A percentile compares a stretch with the other conserved stretches of the same genome.
phyloP scores from a whole-genome alignment of 129 eudicot species.

The Lonicera japonica region DNA sequence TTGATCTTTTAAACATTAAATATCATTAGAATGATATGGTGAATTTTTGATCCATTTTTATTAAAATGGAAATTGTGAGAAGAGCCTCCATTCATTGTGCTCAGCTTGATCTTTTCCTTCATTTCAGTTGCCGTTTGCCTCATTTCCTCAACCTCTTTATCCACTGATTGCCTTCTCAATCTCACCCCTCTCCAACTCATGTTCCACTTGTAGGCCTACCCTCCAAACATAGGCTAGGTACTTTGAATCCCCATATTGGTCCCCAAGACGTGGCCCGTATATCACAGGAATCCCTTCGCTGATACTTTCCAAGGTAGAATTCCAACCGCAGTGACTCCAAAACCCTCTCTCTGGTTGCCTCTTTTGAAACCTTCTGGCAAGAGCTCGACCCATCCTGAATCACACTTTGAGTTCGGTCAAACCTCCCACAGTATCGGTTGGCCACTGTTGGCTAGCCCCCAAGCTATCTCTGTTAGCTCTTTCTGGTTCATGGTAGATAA shows the following conservation, averaged over 20 bases:
- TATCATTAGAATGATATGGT: no score
- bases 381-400: slow-evolving; percentile 29
- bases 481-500: slow-evolving; percentile 19
- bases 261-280: slow-evolving; percentile 35
- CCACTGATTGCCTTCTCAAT: slow-evolving; percentile 18
- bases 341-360: slow-evolving; percentile 29
- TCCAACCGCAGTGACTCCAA: slow-evolving; percentile 63
- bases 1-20: no score
- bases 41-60: no score
- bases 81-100: no score
- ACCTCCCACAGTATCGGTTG: slow-evolving; percentile 46
- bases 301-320: background rate
- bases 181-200: slow-evolving; percentile 21
- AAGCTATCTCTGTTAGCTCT: slow-evolving; percentile 41
- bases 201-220: slow-evolving; percentile 35
- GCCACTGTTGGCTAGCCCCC: slow-evolving; percentile 44
- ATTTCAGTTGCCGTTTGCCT: no score
- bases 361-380: slow-evolving; percentile 35
- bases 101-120: no score
- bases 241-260: slow-evolving; percentile 35
- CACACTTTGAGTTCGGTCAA: slow-evolving; percentile 36
- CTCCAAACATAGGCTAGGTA: slow-evolving; percentile 34
- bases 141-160: no score
- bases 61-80: no score
- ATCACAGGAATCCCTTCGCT: slow-evolving; percentile 42